A percentile compares a stretch with the other conserved stretches of the same genome.
Conservation (phyloP, 176 grass and related monocot genomes). For the Musa beccarii region DNA sequence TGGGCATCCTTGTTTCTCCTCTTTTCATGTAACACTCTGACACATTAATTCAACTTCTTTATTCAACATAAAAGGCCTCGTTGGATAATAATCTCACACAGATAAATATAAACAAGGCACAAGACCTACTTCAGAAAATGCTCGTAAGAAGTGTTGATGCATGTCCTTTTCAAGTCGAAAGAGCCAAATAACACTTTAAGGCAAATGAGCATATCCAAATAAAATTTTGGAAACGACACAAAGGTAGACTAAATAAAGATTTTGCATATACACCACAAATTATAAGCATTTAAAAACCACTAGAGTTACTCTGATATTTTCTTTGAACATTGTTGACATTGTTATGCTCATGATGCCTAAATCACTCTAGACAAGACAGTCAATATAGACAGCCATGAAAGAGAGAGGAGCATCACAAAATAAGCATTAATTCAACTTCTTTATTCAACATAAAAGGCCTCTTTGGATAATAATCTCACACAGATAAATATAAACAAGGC, state of each 20-base stretch:
- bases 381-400: too few relatives aligned
- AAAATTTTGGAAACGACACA: background rate
- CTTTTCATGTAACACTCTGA: too few relatives aligned
- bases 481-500: too few relatives aligned
- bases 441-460: too few relatives aligned
- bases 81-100: too few relatives aligned
- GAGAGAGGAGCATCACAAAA: too few relatives aligned
- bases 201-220: background rate
- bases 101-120: background rate
- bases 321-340: background rate
- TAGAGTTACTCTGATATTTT: background rate
- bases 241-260: background rate
- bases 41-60: too few relatives aligned
- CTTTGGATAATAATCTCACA: too few relatives aligned
- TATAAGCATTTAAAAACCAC: background rate
- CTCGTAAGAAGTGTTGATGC: background rate
- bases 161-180: background rate
- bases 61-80: too few relatives aligned
- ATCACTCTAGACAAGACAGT: background rate
- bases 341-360: background rate
- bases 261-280: background rate
- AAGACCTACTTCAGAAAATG: background rate
- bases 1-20: background rate
- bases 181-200: background rate
- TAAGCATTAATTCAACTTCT: too few relatives aligned